Conservation (phyloP, 2,329 filamentous ascomycete genomes). For the Aspergillus alliaceus region DNA sequence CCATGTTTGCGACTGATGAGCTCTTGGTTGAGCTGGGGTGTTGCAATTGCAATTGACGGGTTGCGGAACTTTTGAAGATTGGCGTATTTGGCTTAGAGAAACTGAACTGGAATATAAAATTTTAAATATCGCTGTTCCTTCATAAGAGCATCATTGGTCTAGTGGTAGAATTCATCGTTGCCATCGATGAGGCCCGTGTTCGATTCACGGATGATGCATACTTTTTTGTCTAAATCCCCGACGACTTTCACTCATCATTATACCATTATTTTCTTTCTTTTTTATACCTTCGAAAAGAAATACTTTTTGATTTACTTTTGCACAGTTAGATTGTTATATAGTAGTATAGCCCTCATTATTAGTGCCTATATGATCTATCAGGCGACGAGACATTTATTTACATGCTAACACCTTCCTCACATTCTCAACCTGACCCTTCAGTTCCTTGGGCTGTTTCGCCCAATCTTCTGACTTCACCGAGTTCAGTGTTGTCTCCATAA, state of each 20-base stretch:
- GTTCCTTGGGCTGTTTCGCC: constrained; percentile 32
- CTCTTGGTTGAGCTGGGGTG: constrained; percentile 10
- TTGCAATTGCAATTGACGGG: not conserved
- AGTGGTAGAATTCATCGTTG: constrained; percentile 49
- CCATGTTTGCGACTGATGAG: constrained; percentile 37
- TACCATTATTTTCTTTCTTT: no score
- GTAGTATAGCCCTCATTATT: no score
- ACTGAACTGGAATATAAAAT: no score
- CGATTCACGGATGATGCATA: constrained; percentile 48
- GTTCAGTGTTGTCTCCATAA: constrained; percentile 32
- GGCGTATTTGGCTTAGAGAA: constrained; percentile 4
- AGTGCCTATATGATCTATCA: not conserved
- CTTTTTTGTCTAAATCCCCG: no score
- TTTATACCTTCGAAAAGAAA: no score
- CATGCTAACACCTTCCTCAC: constrained; percentile 19
- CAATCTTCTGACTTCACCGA: constrained; percentile 36
- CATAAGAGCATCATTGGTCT: constrained; percentile 42
- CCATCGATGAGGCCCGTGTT: constrained; percentile 49
- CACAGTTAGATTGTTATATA: no score
- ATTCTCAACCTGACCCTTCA: constrained; percentile 35
- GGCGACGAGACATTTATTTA: constrained; percentile 4
- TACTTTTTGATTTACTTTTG: no score
- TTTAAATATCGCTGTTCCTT: no score
- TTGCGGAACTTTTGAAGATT: not conserved
- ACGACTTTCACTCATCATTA: no score